Evolutionary conservation across 2,329 filamentous ascomycete genomes (phyloP), one percentile per base, ranked within the genome.

Genomic region (Diaporthe ilicicola): DNA sequence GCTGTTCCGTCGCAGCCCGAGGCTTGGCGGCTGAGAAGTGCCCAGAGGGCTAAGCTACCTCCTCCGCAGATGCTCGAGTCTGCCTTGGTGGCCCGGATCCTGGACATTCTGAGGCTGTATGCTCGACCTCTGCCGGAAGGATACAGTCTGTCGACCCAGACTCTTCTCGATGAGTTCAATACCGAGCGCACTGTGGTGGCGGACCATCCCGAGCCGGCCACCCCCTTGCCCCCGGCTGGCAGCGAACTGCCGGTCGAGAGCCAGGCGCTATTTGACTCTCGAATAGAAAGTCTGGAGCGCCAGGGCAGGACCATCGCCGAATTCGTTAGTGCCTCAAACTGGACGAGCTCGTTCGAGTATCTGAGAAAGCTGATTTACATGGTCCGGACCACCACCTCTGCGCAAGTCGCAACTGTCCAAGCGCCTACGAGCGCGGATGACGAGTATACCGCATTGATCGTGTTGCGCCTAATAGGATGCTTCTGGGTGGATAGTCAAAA

Each of bases 401-500:
- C 79, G 0, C 85, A 86, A 65, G 78, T 80, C 27, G 78, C 78
- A 13, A 71, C 81, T 9, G 78, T 82, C 7, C 82, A 83, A 50
- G 82, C 80, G 27, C 74, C 79, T 1, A 76, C 78, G 22, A 75
- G 81, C 37, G 77, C 82, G 15, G 86, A 89, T 67, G 85, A 87
- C n/a, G 88, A 90, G 73, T 83, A 81, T 71, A 76, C 80, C 29
- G 84, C 87, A 2, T 81, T 91, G 15, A 84, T 89, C 22, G 83
- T 88, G 13, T 79, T 92, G 59, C 85, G 89, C 46, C 82, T 91
- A 42, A 81, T 92, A 32, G 87, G 89, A 19, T 91, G 87, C 76
- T 88, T 91, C 74, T 92, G 89, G 88, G 87, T 91, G 24, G 90
- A 92, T 76, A 84, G 84, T 50, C 83, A 85, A 55, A 92, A 91